A percentile compares a stretch with the other conserved stretches of the same genome.
phyloP scores from a whole-genome alignment of 2,329 filamentous ascomycete species.

The Pseudopyrenochaeta lycopersici region DNA sequence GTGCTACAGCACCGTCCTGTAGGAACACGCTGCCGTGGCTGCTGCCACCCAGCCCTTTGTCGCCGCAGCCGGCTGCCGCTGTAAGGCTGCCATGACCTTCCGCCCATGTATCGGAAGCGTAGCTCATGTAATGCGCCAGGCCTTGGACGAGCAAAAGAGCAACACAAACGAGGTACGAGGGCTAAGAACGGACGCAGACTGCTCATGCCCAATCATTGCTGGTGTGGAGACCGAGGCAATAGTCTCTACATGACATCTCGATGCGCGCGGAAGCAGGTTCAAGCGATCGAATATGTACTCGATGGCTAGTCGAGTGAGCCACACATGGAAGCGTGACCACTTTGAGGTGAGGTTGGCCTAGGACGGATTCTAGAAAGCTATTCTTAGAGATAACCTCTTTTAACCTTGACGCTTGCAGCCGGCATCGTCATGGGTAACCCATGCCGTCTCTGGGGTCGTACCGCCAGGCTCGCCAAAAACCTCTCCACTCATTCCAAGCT shows the following conservation, averaged over 20 bases:
- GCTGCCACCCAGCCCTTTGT: not conserved
- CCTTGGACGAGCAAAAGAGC: slow-evolving; percentile 25
- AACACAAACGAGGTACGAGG: slow-evolving; percentile 40
- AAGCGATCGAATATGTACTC: slow-evolving; percentile 38
- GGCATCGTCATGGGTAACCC: slow-evolving; percentile 9
- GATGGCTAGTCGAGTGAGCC: slow-evolving; percentile 32
- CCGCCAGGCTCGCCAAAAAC: slow-evolving; percentile 27
- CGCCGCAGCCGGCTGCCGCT: slow-evolving; percentile 17
- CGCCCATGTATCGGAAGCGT: slow-evolving; percentile 15
- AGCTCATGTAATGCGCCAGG: slow-evolving; percentile 8
- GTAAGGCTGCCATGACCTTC: slow-evolving; percentile 30
- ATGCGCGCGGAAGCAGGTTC: slow-evolving; percentile 34
- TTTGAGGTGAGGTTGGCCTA: slow-evolving; percentile 26
- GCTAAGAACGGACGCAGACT: slow-evolving; percentile 22
- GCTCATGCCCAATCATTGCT: slow-evolving; percentile 20
- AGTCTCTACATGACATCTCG: slow-evolving; percentile 27
- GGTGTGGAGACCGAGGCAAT: slow-evolving; percentile 28
- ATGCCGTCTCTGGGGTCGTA: slow-evolving; percentile 26
- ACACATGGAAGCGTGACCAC: slow-evolving; percentile 28
- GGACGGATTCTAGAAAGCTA: slow-evolving; percentile 23
- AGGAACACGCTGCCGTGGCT: not conserved
- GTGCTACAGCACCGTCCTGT: slow-evolving; percentile 6
- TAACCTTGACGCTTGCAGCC: slow-evolving; percentile 30
- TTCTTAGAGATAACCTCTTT: slow-evolving; percentile 46
- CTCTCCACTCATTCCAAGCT: slow-evolving; percentile 11